Conservation (phyloP, 129 eudicot species). For the Gnaphalium uliginosum region DNA sequence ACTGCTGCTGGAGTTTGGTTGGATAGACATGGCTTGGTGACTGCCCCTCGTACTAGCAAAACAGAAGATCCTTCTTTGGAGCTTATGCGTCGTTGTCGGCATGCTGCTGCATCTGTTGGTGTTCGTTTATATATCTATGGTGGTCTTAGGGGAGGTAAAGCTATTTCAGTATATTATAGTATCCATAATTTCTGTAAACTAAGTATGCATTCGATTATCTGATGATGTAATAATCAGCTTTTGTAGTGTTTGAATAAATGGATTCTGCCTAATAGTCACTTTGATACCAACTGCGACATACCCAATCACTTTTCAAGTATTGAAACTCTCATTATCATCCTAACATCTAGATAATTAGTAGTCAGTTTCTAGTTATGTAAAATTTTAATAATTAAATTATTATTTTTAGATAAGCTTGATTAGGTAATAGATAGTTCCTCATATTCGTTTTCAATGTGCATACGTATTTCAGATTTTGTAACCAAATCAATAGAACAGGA, state of each 20-base stretch:
- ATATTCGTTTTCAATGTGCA: background rate
- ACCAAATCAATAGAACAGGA: background rate
- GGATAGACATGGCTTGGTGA: slow-evolving; percentile 90
- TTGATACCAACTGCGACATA: too few species aligned
- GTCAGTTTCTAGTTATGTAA: background rate
- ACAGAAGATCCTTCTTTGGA: slow-evolving; percentile 86
- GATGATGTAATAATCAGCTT: background rate
- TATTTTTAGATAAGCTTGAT: background rate
- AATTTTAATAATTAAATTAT: background rate
- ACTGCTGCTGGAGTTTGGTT: slow-evolving; percentile 99
- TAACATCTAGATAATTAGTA: background rate
- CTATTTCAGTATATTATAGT: slow-evolving; percentile 1
- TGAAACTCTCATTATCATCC: background rate
- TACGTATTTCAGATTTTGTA: background rate
- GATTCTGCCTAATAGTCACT: background rate
- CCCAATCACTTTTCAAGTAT: background rate
- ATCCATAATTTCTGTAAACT: background rate
- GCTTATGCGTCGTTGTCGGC: slow-evolving; percentile 92
- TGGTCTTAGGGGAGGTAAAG: slow-evolving; percentile 92
- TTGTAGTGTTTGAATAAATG: background rate
- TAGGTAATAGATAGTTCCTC: background rate
- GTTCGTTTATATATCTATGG: slow-evolving; percentile 80
- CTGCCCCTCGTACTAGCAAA: slow-evolving; percentile 59
- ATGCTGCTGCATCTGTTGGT: slow-evolving; percentile 97
- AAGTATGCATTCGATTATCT: background rate